phyloP scores from a whole-genome alignment of 164 flowering plant genomes.

The Santalum album region DNA sequence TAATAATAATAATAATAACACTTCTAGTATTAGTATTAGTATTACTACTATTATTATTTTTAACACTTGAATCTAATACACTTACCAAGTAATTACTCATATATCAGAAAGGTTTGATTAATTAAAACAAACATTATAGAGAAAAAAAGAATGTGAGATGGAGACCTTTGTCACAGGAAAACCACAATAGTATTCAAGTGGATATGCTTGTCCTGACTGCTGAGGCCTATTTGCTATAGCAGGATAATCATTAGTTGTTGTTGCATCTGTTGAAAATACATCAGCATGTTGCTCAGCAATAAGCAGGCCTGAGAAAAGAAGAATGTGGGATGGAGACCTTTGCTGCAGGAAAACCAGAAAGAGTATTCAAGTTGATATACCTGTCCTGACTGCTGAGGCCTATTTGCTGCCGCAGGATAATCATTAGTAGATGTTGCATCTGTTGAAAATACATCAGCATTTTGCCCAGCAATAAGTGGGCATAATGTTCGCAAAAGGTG shows the following conservation, averaged over 20 bases:
- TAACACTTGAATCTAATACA: too few relatives aligned
- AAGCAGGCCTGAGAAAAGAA: conserved; percentile 73
- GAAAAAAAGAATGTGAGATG: too few relatives aligned
- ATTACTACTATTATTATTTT: too few relatives aligned
- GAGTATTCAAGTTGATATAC: conserved; percentile 19
- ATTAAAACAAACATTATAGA: too few relatives aligned
- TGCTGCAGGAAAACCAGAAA: background rate
- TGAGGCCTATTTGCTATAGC: conserved; percentile 20
- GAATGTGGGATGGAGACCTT: too few relatives aligned
- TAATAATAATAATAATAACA: too few relatives aligned
- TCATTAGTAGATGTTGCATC: conserved; percentile 16
- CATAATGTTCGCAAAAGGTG: conserved; percentile 91
- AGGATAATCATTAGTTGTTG: conserved; percentile 15
- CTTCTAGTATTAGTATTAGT: too few relatives aligned
- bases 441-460: conserved; percentile 75
- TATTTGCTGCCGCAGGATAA: conserved; percentile 19
- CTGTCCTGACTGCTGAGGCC: conserved; percentile 55
- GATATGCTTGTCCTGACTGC: too few relatives aligned
- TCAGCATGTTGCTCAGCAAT: conserved; percentile 93
- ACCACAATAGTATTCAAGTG: background rate
- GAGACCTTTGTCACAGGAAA: too few relatives aligned
- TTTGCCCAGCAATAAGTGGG: conserved; percentile 86
- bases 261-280: conserved; percentile 50
- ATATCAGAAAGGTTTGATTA: too few relatives aligned
- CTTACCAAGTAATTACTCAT: too few relatives aligned